Evolutionary conservation across 2,329 filamentous ascomycete species (phyloP), one percentile per base, ranked within the genome.

Genomic region (Hypoxylon sp.): DNA sequence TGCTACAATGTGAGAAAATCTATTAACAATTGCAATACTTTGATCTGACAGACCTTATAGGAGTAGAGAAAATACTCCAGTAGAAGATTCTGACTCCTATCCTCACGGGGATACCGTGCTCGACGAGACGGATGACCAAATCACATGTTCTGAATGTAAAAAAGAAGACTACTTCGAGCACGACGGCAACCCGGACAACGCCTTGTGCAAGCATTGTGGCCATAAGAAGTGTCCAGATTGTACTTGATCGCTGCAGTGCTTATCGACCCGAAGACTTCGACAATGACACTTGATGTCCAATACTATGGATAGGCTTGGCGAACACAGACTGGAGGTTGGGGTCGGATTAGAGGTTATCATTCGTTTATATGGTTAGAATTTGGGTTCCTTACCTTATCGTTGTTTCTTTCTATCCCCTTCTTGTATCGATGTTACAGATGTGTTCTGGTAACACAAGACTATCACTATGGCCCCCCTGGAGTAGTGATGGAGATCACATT

Each of bases 91-190:
- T 17, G 30, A 38, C 13, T 43, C 25, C 10, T 21, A 7, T 13
- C 3, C 14, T 7, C 23, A 1, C 23, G 17, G 21, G 32, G 62
- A 65, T 3, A 56, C 51, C 1, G n/a, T 28, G 2, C 3, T 49
- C 21, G 14, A 61, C 5, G 51, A 68, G 0, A 38, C 11, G 9
- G 11, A 21, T 5, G 9, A 43, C 0, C 25, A 30, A 10, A 66
- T 69, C 10, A 41, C 0, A 2, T 76, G 74, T 50, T 65, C 25
- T 4, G 55, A 59, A 0, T 76, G 74, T n/a, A 0, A 7, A 0
- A 1, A 60, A 6, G 19, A 13, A 2, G 61, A 51, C n/a, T 32
- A 69, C 3, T 75, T 75, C 45, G 17, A 51, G 10, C 63, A 72
- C 25, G 36, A 5, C 7, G 45, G 2, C 11, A 4, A 56, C 32